phyloP scores from a whole-genome alignment of 495 filamentous ascomycete genomes.

The Neurospora intermedia region DNA sequence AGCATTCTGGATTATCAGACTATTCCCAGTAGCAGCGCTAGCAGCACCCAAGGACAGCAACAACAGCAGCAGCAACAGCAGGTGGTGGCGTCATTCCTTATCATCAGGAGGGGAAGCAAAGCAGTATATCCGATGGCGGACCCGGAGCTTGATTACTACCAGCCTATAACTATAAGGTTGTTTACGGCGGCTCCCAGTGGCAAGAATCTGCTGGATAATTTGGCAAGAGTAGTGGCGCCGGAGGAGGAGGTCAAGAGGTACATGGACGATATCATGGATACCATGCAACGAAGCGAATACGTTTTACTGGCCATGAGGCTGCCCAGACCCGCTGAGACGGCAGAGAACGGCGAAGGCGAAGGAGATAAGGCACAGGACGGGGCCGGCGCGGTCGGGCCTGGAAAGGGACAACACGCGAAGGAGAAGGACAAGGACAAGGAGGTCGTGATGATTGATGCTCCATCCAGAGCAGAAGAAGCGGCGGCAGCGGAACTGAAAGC shows the following conservation, averaged over 20 bases:
- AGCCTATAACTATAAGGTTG: slow-evolving; percentile 77
- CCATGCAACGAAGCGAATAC: slow-evolving; percentile 58
- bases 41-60: background rate
- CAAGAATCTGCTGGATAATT: slow-evolving; percentile 51
- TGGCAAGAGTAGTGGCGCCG: slow-evolving; percentile 69
- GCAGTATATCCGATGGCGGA: slow-evolving; percentile 41
- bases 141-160: slow-evolving; percentile 65
- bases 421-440: slow-evolving; percentile 7
- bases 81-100: slow-evolving; percentile 54
- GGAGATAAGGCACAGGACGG: slow-evolving; percentile 1
- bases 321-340: slow-evolving; percentile 24
- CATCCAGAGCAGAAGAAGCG: background rate
- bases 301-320: slow-evolving; percentile 56
- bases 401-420: slow-evolving; percentile 9
- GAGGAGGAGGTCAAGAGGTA: slow-evolving; percentile 67
- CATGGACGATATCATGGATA: slow-evolving; percentile 77
- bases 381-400: slow-evolving; percentile 12
- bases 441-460: slow-evolving; percentile 11
- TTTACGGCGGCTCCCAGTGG: slow-evolving; percentile 41
- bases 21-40: slow-evolving; percentile 9
- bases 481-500: background rate
- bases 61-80: slow-evolving; percentile 14
- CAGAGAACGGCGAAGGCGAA: slow-evolving; percentile 23
- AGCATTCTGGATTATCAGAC: slow-evolving; percentile 66
- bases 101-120: slow-evolving; percentile 49